Base-by-base conservation (phyloP, 1,284 basidiomycete genomes). In the Sphaerobolus stellatus region DNA sequence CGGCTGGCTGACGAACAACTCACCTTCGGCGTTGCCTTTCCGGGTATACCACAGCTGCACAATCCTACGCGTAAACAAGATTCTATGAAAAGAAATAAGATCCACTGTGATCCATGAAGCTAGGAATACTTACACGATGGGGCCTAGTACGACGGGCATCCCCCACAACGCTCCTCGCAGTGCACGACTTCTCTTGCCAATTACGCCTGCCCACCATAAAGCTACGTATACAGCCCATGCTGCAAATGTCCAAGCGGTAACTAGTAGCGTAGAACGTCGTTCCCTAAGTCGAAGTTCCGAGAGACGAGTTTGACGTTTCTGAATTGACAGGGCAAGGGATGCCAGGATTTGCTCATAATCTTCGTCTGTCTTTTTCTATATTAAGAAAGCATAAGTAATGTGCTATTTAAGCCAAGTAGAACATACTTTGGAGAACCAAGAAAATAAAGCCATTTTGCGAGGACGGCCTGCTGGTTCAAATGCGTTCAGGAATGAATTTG, bases 281-380 rank as follows among this genome's bases (percentile, higher is more conserved):
- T 98, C 90, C 24, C 94, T 84, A 47, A 92, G 74, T 9, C 92
- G 84, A 63, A 98, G 91, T 67, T 95, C 94, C 1, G 91, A 87
- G 7, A 99, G 83, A 56, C 86, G 82, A 31, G 83, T 80, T 70
- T 96, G 90, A 24, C 87, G 81, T 58, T 84, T 83, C 64, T 84
- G 79, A 47, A 92, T 86, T 64, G 88, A 81, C n/a, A 72, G 68
- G 6, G 84, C 82, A 43, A 92, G 75, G 38, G 72, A 70, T 14
- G 83, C 78, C 33, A 92, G 80, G 52, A 88, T 70, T 34, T 82
- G 77, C 63, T 88, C 87, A 66, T 87, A 88, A 70, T 91, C 85
- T 62, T 89, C 86, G 6, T 47, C 52, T 11, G 52, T 28, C n/a
- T 20, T 28, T 48, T 38, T 54, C 45, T 48, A 29, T n/a, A n/a